Evolutionary conservation across 441 rosid genomes (phyloP).

Genomic region (Isatis lusitanica): DNA sequence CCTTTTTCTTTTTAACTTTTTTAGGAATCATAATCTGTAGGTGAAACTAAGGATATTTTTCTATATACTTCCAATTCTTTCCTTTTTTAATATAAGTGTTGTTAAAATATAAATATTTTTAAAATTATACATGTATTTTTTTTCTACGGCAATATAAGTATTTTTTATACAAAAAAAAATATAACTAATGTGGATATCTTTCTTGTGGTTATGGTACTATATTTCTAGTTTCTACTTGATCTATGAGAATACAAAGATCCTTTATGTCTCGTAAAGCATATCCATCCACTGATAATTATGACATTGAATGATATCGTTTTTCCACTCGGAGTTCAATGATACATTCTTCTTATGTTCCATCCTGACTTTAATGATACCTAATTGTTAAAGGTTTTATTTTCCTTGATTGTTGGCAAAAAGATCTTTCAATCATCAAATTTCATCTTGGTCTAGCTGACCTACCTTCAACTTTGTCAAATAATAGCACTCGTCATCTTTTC

Average conservation of each 20-base stretch:
- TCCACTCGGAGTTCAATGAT: slow-evolving; percentile 33
- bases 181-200: no score
- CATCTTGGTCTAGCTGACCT: slow-evolving; percentile 15
- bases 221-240: slow-evolving; percentile 21
- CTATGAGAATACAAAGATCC: slow-evolving; percentile 33
- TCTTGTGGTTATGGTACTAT: slow-evolving; percentile 28
- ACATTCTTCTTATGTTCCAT: slow-evolving; percentile 18
- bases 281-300: slow-evolving; percentile 28
- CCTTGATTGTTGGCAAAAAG: slow-evolving; percentile 37
- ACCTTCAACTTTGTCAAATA: slow-evolving; percentile 12
- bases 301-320: slow-evolving; percentile 8
- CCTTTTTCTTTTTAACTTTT: not conserved
- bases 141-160: not conserved
- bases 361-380: slow-evolving; percentile 12
- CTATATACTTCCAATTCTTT: not conserved
- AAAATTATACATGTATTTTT: not conserved
- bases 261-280: slow-evolving; percentile 34
- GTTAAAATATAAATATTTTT: not conserved
- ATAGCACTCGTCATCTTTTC: not conserved
- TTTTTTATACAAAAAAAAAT: not conserved
- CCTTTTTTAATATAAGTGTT: not conserved
- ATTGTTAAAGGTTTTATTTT: not conserved
- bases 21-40: not conserved
- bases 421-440: slow-evolving; percentile 22
- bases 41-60: not conserved